Evolutionary conservation across 2,329 filamentous ascomycete genomes (phyloP).

Genomic region (Pyricularia sp.): DNA sequence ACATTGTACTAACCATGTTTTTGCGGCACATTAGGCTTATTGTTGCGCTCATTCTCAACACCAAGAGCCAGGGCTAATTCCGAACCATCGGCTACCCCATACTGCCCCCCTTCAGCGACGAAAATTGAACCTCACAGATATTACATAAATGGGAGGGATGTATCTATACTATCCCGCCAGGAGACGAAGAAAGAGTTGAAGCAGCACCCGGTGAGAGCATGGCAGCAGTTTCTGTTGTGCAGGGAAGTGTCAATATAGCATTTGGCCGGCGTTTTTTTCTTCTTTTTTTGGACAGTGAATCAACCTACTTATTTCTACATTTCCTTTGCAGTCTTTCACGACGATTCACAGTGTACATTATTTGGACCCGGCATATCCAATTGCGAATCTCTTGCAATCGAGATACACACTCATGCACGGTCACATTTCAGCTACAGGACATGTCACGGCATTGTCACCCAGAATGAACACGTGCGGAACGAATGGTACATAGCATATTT

Average conservation of each 20-base stretch:
- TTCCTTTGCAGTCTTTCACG: not conserved
- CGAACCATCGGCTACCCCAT: not conserved
- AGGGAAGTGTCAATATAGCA: constrained; percentile 3
- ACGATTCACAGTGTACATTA: not conserved
- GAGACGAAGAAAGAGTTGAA: not conserved
- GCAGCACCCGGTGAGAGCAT: not conserved
- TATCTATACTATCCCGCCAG: not conserved
- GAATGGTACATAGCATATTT: not conserved
- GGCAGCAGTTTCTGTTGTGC: not conserved
- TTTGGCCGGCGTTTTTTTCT: constrained; percentile 1
- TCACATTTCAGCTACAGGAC: not conserved
- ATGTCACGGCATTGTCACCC: not conserved
- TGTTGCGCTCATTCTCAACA: constrained; percentile 88
- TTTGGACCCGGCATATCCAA: not conserved
- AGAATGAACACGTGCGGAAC: not conserved
- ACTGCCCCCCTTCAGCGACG: not conserved
- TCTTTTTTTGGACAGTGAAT: constrained; percentile 21
- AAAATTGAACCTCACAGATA: not conserved
- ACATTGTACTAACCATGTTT: not conserved
- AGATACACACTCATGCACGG: not conserved
- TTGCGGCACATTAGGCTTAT: constrained; percentile 54
- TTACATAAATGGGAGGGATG: not conserved
- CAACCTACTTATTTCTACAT: constrained; percentile 7
- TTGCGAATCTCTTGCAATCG: not conserved
- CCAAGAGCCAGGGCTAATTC: constrained; percentile 58